Base-by-base conservation (phyloP, 768 basidiomycete genomes). In the Auricularia sp. region DNA sequence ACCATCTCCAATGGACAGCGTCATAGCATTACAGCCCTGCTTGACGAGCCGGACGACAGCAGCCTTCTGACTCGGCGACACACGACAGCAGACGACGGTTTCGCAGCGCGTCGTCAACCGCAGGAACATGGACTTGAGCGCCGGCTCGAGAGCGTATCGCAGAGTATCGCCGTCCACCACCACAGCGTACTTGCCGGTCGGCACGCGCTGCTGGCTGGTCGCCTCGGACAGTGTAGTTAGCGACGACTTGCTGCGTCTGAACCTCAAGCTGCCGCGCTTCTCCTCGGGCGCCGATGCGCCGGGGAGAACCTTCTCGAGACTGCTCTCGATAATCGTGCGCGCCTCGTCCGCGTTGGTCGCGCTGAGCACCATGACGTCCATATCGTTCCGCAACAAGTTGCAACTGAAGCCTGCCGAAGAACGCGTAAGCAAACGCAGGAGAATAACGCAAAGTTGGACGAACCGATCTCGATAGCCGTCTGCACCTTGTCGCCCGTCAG, bases 41-140 rank as follows among this genome's bases (percentile, higher is more conserved):
- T 98, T 98, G 74, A 98, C 92, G 90, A 92, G 66, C 63, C 80
- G 85, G 67, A 98, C 96, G 29, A 92, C 94, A 73, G 95, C 77
- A 18, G 96, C 96, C 77, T 98, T 98, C 79, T 98, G 96, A 0
- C 94, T 92, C 2, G 96, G 96, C 24, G 94, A 96, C 7, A 98
- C 96, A 68, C 96, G 89, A 77, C 96, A 99, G 72, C 96, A 98
- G 33, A 99, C 94, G n/a, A 99, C 96, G 1, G 96, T 96, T 72
- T 96, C 92, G 74, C 96, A 99, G 71, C 97, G 94, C 2, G 94
- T 98, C 5, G 91, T 90, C 6, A 99, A 82, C 65, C 88, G 92
- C 63, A 98, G 80, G 79, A 98, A 98, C 37, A 97, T 74, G 2
- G 83, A 80, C 75, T 96, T 97, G 69, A 98, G 76, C 18, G 86